Percentiles rank a stretch among this genome's conserved stretches.
These are phyloP conservation scores for Raphanus hybrid DNA, from an alignment of 441 rosid species.

Conservation along the genomic window DNA sequence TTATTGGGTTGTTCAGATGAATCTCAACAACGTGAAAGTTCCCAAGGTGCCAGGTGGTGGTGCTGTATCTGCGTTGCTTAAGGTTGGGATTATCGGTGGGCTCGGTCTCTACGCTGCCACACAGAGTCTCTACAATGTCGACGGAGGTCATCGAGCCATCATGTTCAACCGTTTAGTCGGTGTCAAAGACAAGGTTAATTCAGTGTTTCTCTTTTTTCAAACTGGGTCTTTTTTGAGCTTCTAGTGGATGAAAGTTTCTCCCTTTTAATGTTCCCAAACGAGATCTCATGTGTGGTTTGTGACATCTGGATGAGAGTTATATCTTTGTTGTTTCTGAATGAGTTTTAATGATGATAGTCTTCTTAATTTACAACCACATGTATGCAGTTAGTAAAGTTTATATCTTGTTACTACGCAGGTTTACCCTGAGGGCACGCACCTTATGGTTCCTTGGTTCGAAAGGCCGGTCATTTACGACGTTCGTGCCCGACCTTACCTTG, in stretches of 20 bases:
- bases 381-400: not conserved
- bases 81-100: conserved; percentile 1
- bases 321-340: not conserved
- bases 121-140: not conserved
- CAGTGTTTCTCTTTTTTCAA: not conserved
- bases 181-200: not conserved
- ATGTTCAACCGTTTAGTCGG: conserved; percentile 6
- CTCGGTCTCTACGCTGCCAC: conserved; percentile 6
- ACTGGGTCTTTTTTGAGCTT: not conserved
- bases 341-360: not conserved
- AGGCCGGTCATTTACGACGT: conserved; percentile 85
- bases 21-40: not conserved
- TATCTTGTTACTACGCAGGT: conserved; percentile 54
- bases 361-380: not conserved
- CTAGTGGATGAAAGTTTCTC: not conserved
- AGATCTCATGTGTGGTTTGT: not conserved
- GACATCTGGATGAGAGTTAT: not conserved
- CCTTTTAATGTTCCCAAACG: not conserved
- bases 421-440: conserved; percentile 91
- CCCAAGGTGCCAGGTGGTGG: conserved; percentile 6
- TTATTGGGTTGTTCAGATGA: not conserved
- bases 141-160: not conserved
- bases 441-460: conserved; percentile 93
- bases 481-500: conserved; percentile 89
- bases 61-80: not conserved